Evolutionary conservation across 148 eudicot species (phyloP).

Genomic region (Chenopodium berlandieri): DNA sequence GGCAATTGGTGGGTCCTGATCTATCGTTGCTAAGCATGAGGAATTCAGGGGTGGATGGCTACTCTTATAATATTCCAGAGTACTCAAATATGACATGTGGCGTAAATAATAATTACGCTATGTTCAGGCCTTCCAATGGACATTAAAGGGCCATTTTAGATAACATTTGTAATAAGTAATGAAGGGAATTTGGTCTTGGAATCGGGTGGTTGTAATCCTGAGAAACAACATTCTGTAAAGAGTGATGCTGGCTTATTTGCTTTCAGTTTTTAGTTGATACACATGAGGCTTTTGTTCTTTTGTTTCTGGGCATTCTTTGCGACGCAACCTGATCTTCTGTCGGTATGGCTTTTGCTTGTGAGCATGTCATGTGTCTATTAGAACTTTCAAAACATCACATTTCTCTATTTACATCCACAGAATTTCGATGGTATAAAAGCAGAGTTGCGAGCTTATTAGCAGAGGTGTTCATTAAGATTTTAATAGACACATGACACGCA

Average conservation of each 20-base stretch:
- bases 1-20: conserved; percentile 62
- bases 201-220: conserved; percentile 29
- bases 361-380: background rate
- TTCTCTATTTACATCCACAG: background rate
- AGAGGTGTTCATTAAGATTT: no score
- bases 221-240: conserved; percentile 38
- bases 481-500: no score
- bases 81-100: conserved; percentile 56
- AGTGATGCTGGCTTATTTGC: conserved; percentile 34
- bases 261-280: conserved; percentile 18
- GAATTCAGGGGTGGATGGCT: conserved; percentile 54
- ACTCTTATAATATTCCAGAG: conserved; percentile 57
- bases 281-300: conserved; percentile 29
- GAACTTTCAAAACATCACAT: background rate
- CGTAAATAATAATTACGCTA: conserved; percentile 65
- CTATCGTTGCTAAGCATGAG: conserved; percentile 38
- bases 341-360: background rate
- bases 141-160: conserved; percentile 37
- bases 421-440: no score
- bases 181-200: conserved; percentile 26
- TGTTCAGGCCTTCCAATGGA: conserved; percentile 81
- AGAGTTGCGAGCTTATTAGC: no score
- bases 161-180: conserved; percentile 28
- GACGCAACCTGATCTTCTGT: conserved; percentile 6
- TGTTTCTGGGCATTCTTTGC: background rate